A percentile compares a stretch with the other conserved stretches of the same genome.
Evolutionary conservation across 2,329 filamentous ascomycete genomes (phyloP).

Genomic region (Pseudocercospora cruenta): DNA sequence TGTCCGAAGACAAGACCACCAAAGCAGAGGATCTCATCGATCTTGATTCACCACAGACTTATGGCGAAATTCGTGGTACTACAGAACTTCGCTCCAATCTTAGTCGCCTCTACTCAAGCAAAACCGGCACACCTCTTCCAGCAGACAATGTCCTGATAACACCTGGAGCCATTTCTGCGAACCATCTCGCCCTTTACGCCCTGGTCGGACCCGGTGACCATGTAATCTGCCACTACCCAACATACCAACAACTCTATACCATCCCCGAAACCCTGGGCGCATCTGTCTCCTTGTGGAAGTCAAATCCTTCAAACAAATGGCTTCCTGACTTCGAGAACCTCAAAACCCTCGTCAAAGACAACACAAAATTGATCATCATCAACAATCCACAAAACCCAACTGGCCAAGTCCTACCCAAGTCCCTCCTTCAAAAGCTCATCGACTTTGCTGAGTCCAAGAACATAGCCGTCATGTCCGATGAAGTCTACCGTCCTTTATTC

Average conservation of each 20-base stretch:
- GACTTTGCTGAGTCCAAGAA: constrained; percentile 64
- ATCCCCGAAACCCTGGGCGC: constrained; percentile 76
- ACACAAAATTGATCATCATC: constrained; percentile 72
- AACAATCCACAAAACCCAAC: constrained; percentile 85
- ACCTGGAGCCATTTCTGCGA: constrained; percentile 81
- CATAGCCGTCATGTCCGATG: constrained; percentile 73
- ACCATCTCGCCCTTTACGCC: constrained; percentile 76
- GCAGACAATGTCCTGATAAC: constrained; percentile 73
- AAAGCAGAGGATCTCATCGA: constrained; percentile 48
- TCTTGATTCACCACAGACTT: constrained; percentile 65
- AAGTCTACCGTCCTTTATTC: constrained; percentile 84
- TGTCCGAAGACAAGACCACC: constrained; percentile 60
- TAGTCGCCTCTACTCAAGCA: constrained; percentile 65
- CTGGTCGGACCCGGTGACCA: constrained; percentile 76
- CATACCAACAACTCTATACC: constrained; percentile 81
- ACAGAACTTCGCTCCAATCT: constrained; percentile 66
- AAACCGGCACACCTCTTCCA: constrained; percentile 52
- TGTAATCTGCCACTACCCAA: constrained; percentile 83
- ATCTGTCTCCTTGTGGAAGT: constrained; percentile 75
- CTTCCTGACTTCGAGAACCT: constrained; percentile 69
- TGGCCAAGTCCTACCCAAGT: constrained; percentile 68
- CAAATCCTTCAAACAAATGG: constrained; percentile 67
- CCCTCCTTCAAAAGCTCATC: constrained; percentile 64
- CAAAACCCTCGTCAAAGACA: constrained; percentile 64
- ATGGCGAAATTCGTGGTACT: constrained; percentile 74